These are phyloP conservation scores for Leccinum variabile DNA, from an alignment of 1,284 basidiomycete species.

Conservation along the genomic window DNA sequence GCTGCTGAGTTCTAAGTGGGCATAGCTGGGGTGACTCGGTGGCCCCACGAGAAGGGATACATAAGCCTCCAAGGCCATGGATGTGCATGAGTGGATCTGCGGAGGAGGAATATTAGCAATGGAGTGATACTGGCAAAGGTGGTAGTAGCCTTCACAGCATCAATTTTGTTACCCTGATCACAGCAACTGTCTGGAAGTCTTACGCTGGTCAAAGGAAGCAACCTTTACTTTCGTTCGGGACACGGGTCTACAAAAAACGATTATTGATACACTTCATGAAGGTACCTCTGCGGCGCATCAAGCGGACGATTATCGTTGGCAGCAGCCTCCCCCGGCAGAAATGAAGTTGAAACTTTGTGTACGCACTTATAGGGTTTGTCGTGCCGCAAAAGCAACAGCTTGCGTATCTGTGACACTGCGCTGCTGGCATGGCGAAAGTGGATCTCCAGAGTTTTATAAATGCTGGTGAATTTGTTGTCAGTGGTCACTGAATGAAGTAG, in stretches of 20 bases:
- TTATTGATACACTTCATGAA: background rate
- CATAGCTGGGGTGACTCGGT: background rate
- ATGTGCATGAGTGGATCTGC: background rate
- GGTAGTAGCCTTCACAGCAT: no score
- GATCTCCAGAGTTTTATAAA: no score
- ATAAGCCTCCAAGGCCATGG: background rate
- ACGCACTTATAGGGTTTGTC: no score
- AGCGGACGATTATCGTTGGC: background rate
- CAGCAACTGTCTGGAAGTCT: background rate
- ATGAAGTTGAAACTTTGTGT: background rate
- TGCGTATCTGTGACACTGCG: no score
- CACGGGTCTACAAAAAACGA: background rate
- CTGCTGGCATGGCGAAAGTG: no score
- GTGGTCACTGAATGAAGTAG: no score
- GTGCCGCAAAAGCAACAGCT: no score
- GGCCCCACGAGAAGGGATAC: background rate
- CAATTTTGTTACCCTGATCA: no score
- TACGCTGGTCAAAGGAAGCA: background rate
- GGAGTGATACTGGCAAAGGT: background rate
- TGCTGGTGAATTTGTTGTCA: no score
- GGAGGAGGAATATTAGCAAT: background rate
- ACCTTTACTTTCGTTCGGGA: no score
- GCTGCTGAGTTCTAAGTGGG: background rate
- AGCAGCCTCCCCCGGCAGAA: background rate
- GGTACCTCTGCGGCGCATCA: no score